Evolutionary conservation across 441 rosid genomes (phyloP).

Genomic region (Metrosideros polymorpha): DNA sequence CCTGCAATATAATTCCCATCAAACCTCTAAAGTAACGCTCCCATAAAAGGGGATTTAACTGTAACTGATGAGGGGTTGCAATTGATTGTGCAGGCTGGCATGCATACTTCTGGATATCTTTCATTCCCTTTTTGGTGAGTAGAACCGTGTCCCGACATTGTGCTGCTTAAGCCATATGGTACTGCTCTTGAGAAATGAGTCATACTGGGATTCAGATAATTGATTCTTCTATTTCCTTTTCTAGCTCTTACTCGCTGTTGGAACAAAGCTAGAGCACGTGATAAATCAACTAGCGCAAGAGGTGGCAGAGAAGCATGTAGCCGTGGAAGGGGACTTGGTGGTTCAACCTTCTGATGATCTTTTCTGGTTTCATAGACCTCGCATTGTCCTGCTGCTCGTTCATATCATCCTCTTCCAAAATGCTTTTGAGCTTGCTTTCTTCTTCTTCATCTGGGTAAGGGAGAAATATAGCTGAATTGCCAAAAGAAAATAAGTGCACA

Average conservation of each 20-base stretch:
- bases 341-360: constrained; percentile 80
- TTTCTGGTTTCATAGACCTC: constrained; percentile 71
- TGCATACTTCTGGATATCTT: constrained; percentile 79
- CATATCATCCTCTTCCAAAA: constrained; percentile 84
- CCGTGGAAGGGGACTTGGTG: constrained; percentile 47
- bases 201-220: not conserved
- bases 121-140: constrained; percentile 74
- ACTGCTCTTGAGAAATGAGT: not conserved
- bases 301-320: constrained; percentile 54
- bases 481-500: not conserved
- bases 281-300: constrained; percentile 64
- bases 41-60: not conserved
- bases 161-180: not conserved
- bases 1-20: not conserved
- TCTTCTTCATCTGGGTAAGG: constrained; percentile 75
- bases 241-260: constrained; percentile 78
- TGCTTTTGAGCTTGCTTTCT: constrained; percentile 69
- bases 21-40: not conserved
- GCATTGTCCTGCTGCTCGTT: constrained; percentile 48
- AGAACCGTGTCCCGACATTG: not conserved
- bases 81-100: constrained; percentile 62
- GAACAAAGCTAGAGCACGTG: constrained; percentile 77
- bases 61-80: not conserved
- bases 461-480: not conserved
- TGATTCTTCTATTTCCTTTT: not conserved